A percentile compares a stretch with the other conserved stretches of the same genome.
Conservation (phyloP, 2,329 filamentous ascomycete species). For the Alternaria triticimaculans region DNA sequence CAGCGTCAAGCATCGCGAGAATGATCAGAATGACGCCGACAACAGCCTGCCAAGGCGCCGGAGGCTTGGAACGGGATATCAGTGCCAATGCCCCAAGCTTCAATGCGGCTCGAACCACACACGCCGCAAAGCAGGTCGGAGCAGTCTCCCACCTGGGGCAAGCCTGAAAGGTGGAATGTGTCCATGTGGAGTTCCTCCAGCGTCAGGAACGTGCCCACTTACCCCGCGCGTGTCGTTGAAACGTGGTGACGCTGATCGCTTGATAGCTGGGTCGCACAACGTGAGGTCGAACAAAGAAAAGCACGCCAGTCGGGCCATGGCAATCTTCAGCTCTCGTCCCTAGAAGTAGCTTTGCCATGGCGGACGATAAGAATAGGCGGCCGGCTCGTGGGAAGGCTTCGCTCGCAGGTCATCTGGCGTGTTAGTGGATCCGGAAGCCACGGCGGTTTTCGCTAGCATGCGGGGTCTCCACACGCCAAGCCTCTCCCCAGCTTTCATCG, state of each 20-base stretch:
- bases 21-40: slow-evolving; percentile 3
- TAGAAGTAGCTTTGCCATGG: slow-evolving; percentile 9
- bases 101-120: slow-evolving; percentile 10
- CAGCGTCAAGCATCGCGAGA: background rate
- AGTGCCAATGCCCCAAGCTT: slow-evolving; percentile 1
- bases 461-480: slow-evolving; percentile 42
- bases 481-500: slow-evolving; percentile 24
- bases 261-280: slow-evolving; percentile 4
- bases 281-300: slow-evolving; percentile 16
- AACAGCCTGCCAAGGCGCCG: slow-evolving; percentile 6
- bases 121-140: slow-evolving; percentile 5
- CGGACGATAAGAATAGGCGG: slow-evolving; percentile 14
- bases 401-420: slow-evolving; percentile 18
- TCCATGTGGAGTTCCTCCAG: slow-evolving; percentile 1
- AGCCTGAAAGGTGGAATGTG: background rate
- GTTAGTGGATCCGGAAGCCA: slow-evolving; percentile 14
- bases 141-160: slow-evolving; percentile 7
- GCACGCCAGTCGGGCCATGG: slow-evolving; percentile 4
- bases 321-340: slow-evolving; percentile 8
- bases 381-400: slow-evolving; percentile 6
- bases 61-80: slow-evolving; percentile 9
- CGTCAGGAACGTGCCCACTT: background rate
- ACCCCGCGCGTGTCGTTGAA: slow-evolving; percentile 11
- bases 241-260: slow-evolving; percentile 9
- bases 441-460: slow-evolving; percentile 21